Conservation (phyloP, 2,329 filamentous ascomycete species). For the Penicillium sp. region DNA sequence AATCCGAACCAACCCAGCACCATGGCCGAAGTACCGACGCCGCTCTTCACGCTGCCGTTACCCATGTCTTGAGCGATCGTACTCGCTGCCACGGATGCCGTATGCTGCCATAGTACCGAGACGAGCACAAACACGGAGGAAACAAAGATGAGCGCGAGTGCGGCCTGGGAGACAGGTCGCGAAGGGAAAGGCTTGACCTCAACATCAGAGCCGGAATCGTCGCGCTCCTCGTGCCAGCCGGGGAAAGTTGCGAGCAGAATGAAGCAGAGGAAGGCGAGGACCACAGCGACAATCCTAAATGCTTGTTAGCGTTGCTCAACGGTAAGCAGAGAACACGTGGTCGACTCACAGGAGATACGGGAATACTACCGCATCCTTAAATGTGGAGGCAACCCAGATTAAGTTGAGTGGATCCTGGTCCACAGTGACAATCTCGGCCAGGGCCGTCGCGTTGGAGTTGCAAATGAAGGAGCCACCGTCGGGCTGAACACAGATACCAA, state of each 20-base stretch:
- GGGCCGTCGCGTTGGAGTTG: constrained; percentile 90
- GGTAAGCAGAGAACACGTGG: neutral
- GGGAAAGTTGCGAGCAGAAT: constrained; percentile 94
- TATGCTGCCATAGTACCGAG: constrained; percentile 64
- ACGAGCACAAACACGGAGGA: constrained; percentile 62
- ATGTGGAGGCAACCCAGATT: constrained; percentile 93
- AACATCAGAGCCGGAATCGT: constrained; percentile 72
- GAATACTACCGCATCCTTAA: constrained; percentile 98
- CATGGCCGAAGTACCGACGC: constrained; percentile 92
- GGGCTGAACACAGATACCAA: constrained; percentile 92
- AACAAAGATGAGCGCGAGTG: constrained; percentile 83
- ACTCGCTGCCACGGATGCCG: constrained; percentile 88
- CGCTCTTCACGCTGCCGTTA: constrained; percentile 79
- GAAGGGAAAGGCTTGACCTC: constrained; percentile 94
- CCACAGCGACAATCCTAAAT: constrained; percentile 84
- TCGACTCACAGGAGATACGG: constrained; percentile 83
- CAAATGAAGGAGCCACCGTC: constrained; percentile 89
- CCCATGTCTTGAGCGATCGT: constrained; percentile 89
- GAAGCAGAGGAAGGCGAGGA: constrained; percentile 94
- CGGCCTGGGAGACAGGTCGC: constrained; percentile 84
- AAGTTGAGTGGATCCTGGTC: constrained; percentile 95
- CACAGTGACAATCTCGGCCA: constrained; percentile 81
- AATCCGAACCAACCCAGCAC: constrained; percentile 98
- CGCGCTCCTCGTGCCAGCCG: constrained; percentile 90
- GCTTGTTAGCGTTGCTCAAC: constrained; percentile 3